Evolutionary conservation across 148 eudicot species (phyloP), one percentile per base, ranked within the genome.

Genomic region (Chenopodium quinoa): DNA sequence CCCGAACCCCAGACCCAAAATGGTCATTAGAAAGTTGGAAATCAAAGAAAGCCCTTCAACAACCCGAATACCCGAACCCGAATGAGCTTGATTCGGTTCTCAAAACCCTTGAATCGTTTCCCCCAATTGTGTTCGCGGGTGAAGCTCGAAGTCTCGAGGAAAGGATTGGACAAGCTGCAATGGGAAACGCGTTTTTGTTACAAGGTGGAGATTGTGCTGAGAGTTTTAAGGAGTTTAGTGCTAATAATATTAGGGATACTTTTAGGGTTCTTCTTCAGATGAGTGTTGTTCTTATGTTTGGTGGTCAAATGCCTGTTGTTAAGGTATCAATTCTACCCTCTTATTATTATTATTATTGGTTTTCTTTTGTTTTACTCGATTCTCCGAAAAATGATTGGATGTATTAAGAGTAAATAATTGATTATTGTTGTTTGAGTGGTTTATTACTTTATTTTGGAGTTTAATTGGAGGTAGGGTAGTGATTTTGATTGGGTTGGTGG

Each of bases 131-230:
- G 0, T 92, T 92, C 63, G 94, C 94, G 8, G 92, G 94, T 2
- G 94, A 92, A 80, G 92, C 91, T 0, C 54, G 94, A 37, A 91
- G 72, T 17, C 91, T 92, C 4, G 97, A 92, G 46, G 92, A 92
- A 62, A 76, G 84, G 75, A 82, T 92, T 31, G 97, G 85, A 0
- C 89, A 92, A 80, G 94, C 93, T 11, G 94, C 97, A 0, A 79
- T 90, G 56, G 97, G 94, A 16, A 86, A 89, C 31, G 94, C 91
- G 1, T 92, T 92, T 22, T 75, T 91, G 20, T 52, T 92, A 44
- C 94, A 91, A 82, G 97, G 94, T 23, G 97, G 97, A 1, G 94
- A 92, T 83, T 92, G 94, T 84, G 97, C 92, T 23, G 97, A 92
- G 90, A 92, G 92, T 75, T 92, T 92, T 66, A 91, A 91, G 79